Percentiles rank a stretch among this genome's conserved stretches.
These are phyloP conservation scores for Fabrea salina DNA, from an alignment of 169 alveolate genomes.

Conservation along the genomic window DNA sequence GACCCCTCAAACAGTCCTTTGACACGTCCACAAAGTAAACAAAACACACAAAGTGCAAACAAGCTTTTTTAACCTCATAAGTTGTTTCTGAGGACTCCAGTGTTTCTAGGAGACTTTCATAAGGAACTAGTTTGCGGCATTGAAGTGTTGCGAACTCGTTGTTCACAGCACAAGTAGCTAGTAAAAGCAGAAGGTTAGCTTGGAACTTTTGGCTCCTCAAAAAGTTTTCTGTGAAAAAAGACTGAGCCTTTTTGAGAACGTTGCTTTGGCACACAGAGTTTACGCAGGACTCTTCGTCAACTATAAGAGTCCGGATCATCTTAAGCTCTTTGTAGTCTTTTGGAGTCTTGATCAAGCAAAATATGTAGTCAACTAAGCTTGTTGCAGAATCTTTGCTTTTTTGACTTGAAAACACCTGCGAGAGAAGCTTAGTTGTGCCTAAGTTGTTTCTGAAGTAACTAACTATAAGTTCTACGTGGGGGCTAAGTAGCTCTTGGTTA, in stretches of 20 bases:
- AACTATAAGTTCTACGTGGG: neutral
- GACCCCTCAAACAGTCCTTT: neutral
- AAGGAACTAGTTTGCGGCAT: slow-evolving; percentile 5
- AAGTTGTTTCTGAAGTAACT: neutral
- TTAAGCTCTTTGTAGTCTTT: neutral
- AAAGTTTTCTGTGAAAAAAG: too few relatives aligned
- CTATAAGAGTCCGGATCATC: neutral
- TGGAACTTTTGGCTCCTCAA: neutral
- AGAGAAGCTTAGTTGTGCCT: neutral
- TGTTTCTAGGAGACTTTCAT: neutral
- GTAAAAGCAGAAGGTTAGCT: neutral
- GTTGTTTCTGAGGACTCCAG: neutral
- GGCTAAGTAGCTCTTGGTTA: neutral
- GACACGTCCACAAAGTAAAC: neutral
- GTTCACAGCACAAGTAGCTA: neutral
- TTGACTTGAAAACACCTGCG: neutral
- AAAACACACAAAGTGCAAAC: neutral
- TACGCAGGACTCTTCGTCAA: neutral
- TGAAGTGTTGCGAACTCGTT: slow-evolving; percentile 16
- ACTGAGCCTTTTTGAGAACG: too few relatives aligned
- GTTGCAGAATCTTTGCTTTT: neutral
- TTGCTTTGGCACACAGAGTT: neutral
- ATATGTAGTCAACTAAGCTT: neutral
- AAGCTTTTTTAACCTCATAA: slow-evolving; percentile 13
- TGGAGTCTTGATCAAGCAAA: neutral